Percentiles rank a stretch among this genome's conserved stretches.
Conservation (phyloP, 2,329 filamentous ascomycete genomes). For the Aspergillus felis region DNA sequence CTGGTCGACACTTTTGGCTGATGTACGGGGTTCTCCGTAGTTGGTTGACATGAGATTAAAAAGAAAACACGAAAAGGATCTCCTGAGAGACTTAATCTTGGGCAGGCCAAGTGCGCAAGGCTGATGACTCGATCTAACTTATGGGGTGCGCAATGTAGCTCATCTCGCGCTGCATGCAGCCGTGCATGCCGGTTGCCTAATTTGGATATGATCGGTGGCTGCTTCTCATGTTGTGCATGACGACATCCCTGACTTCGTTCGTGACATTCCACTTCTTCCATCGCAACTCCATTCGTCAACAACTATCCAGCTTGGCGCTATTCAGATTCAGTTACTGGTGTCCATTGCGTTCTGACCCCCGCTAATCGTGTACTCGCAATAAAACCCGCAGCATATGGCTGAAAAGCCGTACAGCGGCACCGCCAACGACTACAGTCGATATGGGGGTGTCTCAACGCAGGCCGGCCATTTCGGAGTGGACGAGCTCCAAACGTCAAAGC, state of each 20-base stretch:
- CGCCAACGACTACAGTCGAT: slow-evolving; percentile 16
- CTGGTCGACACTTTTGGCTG: too few species aligned
- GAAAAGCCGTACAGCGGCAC: slow-evolving; percentile 10
- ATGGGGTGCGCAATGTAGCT: slow-evolving; percentile 1
- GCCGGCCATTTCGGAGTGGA: slow-evolving; percentile 14
- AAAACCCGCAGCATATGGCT: slow-evolving; percentile 8
- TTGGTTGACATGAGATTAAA: not conserved
- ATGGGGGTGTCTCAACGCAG: slow-evolving; percentile 17
- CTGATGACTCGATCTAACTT: not conserved
- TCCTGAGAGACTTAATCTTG: not conserved
- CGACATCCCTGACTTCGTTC: slow-evolving; percentile 2
- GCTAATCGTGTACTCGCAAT: not conserved
- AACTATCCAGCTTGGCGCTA: not conserved
- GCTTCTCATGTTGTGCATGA: slow-evolving; percentile 6
- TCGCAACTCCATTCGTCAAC: not conserved
- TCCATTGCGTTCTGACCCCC: not conserved
- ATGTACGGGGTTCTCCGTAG: too few species aligned
- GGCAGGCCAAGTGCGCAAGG: not conserved
- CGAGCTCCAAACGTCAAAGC: slow-evolving; percentile 16
- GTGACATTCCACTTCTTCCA: not conserved
- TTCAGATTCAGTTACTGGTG: not conserved
- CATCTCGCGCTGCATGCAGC: slow-evolving; percentile 3
- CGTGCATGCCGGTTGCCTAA: slow-evolving; percentile 6
- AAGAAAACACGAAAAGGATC: not conserved
- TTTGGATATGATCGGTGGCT: slow-evolving; percentile 10